These are phyloP conservation scores for Psophocarpus tetragonolobus DNA, from an alignment of 306 rosid species.

Conservation along the genomic window DNA sequence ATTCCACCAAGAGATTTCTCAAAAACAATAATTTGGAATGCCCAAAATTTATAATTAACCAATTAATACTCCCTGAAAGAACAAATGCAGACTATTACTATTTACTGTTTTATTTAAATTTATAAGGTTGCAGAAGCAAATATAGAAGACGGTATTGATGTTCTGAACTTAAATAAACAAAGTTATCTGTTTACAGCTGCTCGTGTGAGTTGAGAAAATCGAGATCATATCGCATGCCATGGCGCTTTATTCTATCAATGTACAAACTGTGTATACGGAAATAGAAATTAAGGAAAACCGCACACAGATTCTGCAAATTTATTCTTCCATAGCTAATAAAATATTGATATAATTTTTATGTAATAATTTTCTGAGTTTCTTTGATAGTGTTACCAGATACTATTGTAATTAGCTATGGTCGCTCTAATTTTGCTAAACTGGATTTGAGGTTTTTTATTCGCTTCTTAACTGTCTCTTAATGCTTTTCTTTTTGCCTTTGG, in stretches of 20 bases:
- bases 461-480: no score
- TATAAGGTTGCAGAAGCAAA: neutral
- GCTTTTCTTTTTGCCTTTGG: no score
- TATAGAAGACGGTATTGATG: neutral
- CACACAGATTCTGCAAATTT: slow-evolving; percentile 17
- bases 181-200: slow-evolving; percentile 31
- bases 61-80: neutral
- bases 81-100: neutral
- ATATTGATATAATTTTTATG: neutral
- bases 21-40: neutral
- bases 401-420: neutral
- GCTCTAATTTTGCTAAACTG: neutral
- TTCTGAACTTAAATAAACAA: neutral
- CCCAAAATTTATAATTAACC: neutral
- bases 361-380: slow-evolving; percentile 4
- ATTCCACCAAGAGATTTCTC: neutral
- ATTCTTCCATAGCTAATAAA: neutral
- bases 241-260: slow-evolving; percentile 49
- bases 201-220: slow-evolving; percentile 20
- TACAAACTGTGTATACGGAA: slow-evolving; percentile 30
- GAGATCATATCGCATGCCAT: slow-evolving; percentile 20
- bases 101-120: neutral
- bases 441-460: neutral
- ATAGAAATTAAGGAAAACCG: neutral
- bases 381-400: neutral